phyloP scores from a whole-genome alignment of 371 early-diverging fungal species.

The Zancudomyces culisetae region DNA sequence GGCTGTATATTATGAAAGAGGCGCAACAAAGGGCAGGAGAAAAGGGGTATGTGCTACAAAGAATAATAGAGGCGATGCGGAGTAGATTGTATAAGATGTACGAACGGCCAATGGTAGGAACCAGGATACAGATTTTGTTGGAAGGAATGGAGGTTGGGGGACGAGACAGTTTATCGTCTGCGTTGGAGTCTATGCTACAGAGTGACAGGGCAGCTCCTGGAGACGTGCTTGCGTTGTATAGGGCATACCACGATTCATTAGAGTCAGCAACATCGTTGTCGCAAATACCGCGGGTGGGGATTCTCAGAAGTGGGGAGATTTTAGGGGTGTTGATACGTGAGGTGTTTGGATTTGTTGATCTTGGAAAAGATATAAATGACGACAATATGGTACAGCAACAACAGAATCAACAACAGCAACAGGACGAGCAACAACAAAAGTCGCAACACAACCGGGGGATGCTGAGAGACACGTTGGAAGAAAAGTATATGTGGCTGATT shows the following conservation, averaged over 20 bases:
- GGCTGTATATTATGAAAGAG: conserved; percentile 33
- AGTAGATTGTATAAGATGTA: conserved; percentile 20
- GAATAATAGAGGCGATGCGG: conserved; percentile 41
- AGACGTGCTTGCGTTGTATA: conserved; percentile 33
- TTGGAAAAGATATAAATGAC: not conserved
- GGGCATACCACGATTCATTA: conserved; percentile 16
- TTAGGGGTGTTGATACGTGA: conserved; percentile 25
- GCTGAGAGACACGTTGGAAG: conserved; percentile 26
- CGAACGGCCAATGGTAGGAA: conserved; percentile 31
- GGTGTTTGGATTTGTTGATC: conserved; percentile 14
- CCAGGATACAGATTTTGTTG: conserved; percentile 28
- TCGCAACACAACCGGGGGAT: too few species aligned
- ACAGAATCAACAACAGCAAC: too few species aligned
- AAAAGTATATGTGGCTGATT: conserved; percentile 36
- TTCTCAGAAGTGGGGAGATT: too few species aligned
- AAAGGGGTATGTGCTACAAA: conserved; percentile 24
- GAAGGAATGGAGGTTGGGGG: conserved; percentile 25
- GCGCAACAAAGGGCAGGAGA: conserved; percentile 28
- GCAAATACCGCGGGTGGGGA: too few species aligned
- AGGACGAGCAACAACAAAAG: not conserved
- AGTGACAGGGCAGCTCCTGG: conserved; percentile 38
- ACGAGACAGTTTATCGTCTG: conserved; percentile 25
- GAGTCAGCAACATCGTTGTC: too few species aligned
- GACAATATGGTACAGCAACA: conserved; percentile 26
- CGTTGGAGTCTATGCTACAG: conserved; percentile 33